These are phyloP conservation scores for Tuber calosporum DNA, from an alignment of 495 filamentous ascomycete species.

Conservation along the genomic window DNA sequence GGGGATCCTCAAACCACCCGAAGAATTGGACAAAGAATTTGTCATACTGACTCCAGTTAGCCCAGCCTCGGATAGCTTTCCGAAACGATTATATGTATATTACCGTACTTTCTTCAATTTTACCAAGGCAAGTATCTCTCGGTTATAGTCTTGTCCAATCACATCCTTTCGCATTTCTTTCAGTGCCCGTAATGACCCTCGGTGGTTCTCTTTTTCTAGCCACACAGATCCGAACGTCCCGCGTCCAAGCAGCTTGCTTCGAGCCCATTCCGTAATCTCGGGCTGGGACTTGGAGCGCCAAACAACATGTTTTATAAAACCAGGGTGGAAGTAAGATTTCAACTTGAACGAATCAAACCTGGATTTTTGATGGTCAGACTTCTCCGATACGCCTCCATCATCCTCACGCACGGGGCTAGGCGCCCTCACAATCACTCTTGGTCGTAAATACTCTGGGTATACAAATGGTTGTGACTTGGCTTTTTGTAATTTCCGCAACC, in stretches of 20 bases:
- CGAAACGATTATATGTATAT: neutral
- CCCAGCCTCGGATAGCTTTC: neutral
- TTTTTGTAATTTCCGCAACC: neutral
- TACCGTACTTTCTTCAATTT: slow-evolving; percentile 7
- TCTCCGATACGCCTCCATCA: neutral
- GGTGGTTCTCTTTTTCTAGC: neutral
- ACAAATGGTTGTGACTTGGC: neutral
- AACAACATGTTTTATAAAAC: neutral
- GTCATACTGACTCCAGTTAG: neutral
- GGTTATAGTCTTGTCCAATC: neutral
- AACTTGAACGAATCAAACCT: neutral
- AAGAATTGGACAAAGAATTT: slow-evolving; percentile 15
- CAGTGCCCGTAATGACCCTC: neutral
- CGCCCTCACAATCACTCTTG: neutral
- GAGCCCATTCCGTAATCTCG: slow-evolving; percentile 5
- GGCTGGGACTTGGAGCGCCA: neutral
- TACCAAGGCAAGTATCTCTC: slow-evolving; percentile 4
- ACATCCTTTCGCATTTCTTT: slow-evolving; percentile 6
- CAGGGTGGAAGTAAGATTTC: neutral
- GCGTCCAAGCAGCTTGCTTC: neutral
- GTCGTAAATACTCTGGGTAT: neutral
- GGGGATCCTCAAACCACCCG: slow-evolving; percentile 13
- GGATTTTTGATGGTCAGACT: neutral
- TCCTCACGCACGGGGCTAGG: neutral
- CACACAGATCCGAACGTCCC: slow-evolving; percentile 7